Evolutionary conservation across 768 basidiomycete species (phyloP).

Genomic region (Auriscalpium orientale): DNA sequence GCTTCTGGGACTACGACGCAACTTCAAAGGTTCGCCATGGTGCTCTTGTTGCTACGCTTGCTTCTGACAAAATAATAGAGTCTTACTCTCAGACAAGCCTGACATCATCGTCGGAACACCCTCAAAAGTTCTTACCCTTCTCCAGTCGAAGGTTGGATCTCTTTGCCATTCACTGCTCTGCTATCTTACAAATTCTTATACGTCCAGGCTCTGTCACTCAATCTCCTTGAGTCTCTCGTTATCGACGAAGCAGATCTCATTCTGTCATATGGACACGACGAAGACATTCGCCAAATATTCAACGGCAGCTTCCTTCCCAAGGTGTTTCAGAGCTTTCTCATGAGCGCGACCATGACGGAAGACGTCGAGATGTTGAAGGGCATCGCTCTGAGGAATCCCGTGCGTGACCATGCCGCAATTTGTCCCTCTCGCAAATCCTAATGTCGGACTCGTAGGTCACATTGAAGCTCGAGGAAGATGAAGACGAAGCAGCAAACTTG

Average conservation of each 20-base stretch:
- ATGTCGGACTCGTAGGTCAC: constrained; percentile 48
- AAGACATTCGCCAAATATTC: constrained; percentile 72
- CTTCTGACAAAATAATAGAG: constrained; percentile 23
- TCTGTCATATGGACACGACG: constrained; percentile 92
- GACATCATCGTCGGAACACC: constrained; percentile 80
- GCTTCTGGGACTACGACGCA: constrained; percentile 64
- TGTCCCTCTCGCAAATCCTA: background rate
- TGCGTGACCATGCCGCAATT: constrained; percentile 29
- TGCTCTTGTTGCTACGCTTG: background rate
- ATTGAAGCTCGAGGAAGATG: constrained; percentile 79
- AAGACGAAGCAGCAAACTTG: constrained; percentile 72
- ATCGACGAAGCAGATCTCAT: constrained; percentile 98
- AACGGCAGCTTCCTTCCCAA: constrained; percentile 66
- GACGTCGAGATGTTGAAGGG: constrained; percentile 92
- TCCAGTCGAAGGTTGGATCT: constrained; percentile 57
- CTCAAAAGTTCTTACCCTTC: constrained; percentile 54
- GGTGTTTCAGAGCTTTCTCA: constrained; percentile 86
- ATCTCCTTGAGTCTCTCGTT: constrained; percentile 73
- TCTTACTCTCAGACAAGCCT: constrained; percentile 59
- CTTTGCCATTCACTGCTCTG: background rate
- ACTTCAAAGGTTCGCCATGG: constrained; percentile 55
- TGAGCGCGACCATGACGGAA: constrained; percentile 97
- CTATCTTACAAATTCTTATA: background rate
- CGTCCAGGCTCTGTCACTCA: constrained; percentile 51
- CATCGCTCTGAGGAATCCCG: constrained; percentile 79